These are phyloP conservation scores for Cucurbita argyrosperma DNA, from an alignment of 306 rosid species.

Conservation along the genomic window DNA sequence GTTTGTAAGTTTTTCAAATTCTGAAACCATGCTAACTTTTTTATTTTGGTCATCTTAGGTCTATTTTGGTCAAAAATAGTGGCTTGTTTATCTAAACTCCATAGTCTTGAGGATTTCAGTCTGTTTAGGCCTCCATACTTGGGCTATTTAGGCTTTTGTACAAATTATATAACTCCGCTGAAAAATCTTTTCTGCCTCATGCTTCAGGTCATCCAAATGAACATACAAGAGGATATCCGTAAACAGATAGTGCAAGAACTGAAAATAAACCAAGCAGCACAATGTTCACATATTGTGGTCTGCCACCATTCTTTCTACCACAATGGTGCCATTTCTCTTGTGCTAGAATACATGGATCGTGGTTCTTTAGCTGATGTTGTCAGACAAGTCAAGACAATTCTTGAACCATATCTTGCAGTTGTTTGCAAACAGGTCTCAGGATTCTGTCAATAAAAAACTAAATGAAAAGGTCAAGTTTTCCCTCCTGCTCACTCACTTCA, in stretches of 20 bases:
- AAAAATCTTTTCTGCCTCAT: neutral
- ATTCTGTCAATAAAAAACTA: neutral
- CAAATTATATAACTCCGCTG: neutral
- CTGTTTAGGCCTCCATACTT: neutral
- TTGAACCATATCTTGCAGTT: conserved; percentile 78
- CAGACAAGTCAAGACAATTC: conserved; percentile 63
- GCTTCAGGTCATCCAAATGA: conserved; percentile 89
- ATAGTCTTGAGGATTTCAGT: neutral
- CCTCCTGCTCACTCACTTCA: neutral
- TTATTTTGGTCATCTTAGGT: neutral
- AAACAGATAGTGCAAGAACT: conserved; percentile 98
- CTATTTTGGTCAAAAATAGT: neutral
- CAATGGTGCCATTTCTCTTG: conserved; percentile 83
- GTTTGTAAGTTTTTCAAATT: neutral
- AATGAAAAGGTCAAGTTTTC: neutral
- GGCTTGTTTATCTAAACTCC: neutral
- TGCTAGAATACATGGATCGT: conserved; percentile 96
- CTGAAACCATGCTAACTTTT: neutral
- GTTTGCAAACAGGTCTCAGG: conserved; percentile 81
- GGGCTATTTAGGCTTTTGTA: neutral
- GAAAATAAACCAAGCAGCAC: conserved; percentile 94
- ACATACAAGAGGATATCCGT: conserved; percentile 84
- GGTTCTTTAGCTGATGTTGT: conserved; percentile 90
- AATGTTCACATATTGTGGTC: conserved; percentile 83
- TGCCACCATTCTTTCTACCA: conserved; percentile 92